Evolutionary conservation across 768 basidiomycete genomes (phyloP), one percentile per base, ranked within the genome.

Genomic region (Suillus fuscotomentosus): DNA sequence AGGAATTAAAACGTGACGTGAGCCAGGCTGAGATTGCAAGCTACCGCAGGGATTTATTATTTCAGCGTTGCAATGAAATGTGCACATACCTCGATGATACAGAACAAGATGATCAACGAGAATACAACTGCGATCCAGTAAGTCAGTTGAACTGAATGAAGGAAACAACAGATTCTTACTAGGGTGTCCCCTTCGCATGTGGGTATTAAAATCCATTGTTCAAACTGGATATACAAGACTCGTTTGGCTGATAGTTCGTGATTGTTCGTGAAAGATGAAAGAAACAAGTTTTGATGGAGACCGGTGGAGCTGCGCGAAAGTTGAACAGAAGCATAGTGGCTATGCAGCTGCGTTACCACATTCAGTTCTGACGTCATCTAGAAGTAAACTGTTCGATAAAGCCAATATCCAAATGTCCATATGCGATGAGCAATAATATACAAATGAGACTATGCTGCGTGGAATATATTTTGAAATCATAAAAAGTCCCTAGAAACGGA

Each of bases 11-110:
- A 51, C 78, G 81, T 15, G 87, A 78, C 9, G 84, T 82, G 51
- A 95, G 80, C 86, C 89, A 94, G 5, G 91, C 88, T 4, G 92
- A 81, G 66, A 92, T 85, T 31, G 86, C 78, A 69, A 92, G 80
- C 90, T 92, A 66, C 2, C 31, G 22, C 15, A 47, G 17, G 41
- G 0, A 2, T 61, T 61, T 3, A 17, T 60, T 60, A 13, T 43
- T 45, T 31, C 11, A 56, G 7, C 24, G 11, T 2, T 39, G 6
- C 5, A 20, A 59, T 55, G 39, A 24, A 47, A 24, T 60, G 41
- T 11, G 11, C 10, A 68, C 78, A 20, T 61, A 88, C 90, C 80
- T 90, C 86, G 67, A 92, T 85, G 68, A 89, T 83, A 39, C 82
- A 81, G 74, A 89, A 85, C 53, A 88, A n/a, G 60, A 88, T 59